phyloP scores from a whole-genome alignment of 1,139 yeast genomes.

The Suhomyces chickasaworum region DNA sequence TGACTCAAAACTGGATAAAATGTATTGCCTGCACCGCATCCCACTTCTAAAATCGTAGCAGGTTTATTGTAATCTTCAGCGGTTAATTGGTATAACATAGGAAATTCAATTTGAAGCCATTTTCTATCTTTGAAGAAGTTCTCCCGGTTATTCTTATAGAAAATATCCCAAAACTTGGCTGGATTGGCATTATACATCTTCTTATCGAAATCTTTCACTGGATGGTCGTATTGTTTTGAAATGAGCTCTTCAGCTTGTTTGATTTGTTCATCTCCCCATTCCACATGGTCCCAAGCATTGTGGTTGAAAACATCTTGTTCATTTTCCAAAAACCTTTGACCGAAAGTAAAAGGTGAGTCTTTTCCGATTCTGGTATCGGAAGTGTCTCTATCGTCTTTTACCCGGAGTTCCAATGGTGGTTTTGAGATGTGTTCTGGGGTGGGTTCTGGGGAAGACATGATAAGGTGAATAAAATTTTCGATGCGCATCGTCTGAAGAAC shows the following conservation, averaged over 20 bases:
- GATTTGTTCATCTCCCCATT: slow-evolving; percentile 93
- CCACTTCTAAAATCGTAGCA: slow-evolving; percentile 80
- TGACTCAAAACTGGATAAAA: slow-evolving; percentile 84
- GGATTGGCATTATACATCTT: slow-evolving; percentile 78
- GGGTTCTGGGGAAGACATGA: slow-evolving; percentile 6
- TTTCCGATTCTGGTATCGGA: slow-evolving; percentile 64
- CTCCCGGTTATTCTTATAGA: slow-evolving; percentile 85
- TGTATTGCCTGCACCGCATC: slow-evolving; percentile 99
- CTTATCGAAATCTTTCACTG: slow-evolving; percentile 87
- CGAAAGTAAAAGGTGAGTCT: slow-evolving; percentile 89
- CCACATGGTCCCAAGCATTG: slow-evolving; percentile 98
- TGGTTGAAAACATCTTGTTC: slow-evolving; percentile 86
- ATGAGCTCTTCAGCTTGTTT: slow-evolving; percentile 75
- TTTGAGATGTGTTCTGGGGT: slow-evolving; percentile 14
- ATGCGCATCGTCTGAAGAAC: slow-evolving; percentile 11
- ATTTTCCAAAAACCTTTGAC: slow-evolving; percentile 73
- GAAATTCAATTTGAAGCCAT: slow-evolving; percentile 95
- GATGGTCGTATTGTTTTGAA: slow-evolving; percentile 71
- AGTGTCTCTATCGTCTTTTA: slow-evolving; percentile 4
- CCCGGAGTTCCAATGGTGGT: slow-evolving; percentile 37
- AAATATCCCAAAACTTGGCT: slow-evolving; percentile 93
- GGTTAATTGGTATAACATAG: slow-evolving; percentile 77
- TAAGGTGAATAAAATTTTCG: slow-evolving; percentile 8
- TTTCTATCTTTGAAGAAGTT: slow-evolving; percentile 95
- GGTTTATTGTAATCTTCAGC: slow-evolving; percentile 65